Evolutionary conservation across 371 early-diverging fungal species (phyloP).

Genomic region (Mortierella sp.): DNA sequence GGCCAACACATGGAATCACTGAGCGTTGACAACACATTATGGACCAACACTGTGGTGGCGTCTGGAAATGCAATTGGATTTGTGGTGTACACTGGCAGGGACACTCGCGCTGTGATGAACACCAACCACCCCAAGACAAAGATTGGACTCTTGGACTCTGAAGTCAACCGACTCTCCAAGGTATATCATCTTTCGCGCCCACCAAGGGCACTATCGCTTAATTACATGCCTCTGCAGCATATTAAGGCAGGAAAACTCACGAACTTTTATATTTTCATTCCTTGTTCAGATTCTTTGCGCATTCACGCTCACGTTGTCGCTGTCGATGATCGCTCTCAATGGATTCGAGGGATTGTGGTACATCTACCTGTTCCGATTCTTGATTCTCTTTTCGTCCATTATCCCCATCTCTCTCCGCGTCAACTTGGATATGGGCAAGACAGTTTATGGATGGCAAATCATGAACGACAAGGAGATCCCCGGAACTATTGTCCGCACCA

Average conservation of each 20-base stretch:
- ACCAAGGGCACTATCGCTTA: too few species aligned
- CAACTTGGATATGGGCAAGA: constrained; percentile 98
- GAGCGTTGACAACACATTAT: constrained; percentile 95
- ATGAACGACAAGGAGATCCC: constrained; percentile 85
- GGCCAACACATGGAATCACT: constrained; percentile 75
- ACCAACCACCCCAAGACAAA: constrained; percentile 97
- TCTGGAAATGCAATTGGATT: constrained; percentile 94
- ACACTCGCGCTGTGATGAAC: constrained; percentile 98
- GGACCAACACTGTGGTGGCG: constrained; percentile 99
- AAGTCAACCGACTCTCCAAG: constrained; percentile 96
- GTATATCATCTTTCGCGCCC: constrained; percentile 52
- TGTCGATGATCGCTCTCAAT: constrained; percentile 92
- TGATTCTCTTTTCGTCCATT: constrained; percentile 98
- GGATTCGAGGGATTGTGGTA: constrained; percentile 93
- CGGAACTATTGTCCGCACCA: constrained; percentile 94
- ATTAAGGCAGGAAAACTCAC: neutral
- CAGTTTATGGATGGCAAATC: constrained; percentile 90
- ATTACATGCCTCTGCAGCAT: too few species aligned
- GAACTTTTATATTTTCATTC: neutral
- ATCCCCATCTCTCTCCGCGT: constrained; percentile 99
- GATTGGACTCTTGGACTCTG: constrained; percentile 94
- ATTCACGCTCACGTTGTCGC: constrained; percentile 86
- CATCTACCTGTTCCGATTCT: constrained; percentile 93
- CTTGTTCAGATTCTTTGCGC: constrained; percentile 79
- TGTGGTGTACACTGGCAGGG: constrained; percentile 98